Conservation (phyloP, 139 green algal species). For the Micractinium sp. region DNA sequence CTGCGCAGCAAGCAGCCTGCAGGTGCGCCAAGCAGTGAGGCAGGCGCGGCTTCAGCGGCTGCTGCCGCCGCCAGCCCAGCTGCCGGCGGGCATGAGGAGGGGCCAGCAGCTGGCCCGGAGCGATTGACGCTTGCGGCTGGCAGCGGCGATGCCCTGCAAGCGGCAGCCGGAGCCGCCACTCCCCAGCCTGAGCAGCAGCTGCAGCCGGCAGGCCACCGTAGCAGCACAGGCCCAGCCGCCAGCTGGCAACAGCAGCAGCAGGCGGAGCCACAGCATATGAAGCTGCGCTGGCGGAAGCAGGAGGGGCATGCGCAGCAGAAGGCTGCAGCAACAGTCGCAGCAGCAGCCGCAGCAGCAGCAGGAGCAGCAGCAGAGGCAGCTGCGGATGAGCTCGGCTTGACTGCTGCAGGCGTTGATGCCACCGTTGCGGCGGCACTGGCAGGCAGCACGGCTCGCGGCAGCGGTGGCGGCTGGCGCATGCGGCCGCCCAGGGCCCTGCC, state of each 20-base stretch:
- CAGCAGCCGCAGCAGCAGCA: background rate
- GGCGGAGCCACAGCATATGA: background rate
- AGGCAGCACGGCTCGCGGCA: background rate
- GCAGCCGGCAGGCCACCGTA: background rate
- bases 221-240: background rate
- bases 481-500: background rate
- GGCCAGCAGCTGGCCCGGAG: too few species aligned
- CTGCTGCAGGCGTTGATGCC: background rate
- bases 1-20: background rate
- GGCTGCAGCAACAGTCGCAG: background rate
- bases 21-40: too few species aligned
- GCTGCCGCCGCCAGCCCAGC: background rate
- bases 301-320: background rate
- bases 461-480: background rate
- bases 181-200: background rate
- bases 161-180: background rate
- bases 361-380: background rate
- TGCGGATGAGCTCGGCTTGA: background rate
- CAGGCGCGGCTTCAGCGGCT: too few species aligned
- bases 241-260: background rate
- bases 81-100: background rate
- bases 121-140: background rate
- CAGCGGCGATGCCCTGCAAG: background rate
- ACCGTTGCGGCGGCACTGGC: background rate
- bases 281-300: background rate